Percentiles rank a stretch among this genome's conserved stretches.
phyloP scores from a whole-genome alignment of 2,329 filamentous ascomycete genomes.

The Lachnellula occidentalis region DNA sequence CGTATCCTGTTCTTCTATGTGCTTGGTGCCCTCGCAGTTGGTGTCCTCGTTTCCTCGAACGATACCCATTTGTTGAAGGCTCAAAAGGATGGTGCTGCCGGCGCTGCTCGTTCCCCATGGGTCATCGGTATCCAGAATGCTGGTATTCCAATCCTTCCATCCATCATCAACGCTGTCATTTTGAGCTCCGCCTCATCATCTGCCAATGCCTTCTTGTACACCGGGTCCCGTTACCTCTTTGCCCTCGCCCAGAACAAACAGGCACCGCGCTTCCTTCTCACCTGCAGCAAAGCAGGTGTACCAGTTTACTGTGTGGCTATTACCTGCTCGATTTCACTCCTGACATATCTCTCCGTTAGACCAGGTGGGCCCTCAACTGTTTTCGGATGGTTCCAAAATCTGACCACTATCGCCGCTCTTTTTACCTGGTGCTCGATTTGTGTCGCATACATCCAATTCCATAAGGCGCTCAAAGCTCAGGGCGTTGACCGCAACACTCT shows the following conservation, averaged over 20 bases:
- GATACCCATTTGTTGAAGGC: conserved; percentile 17
- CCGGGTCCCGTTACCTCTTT: conserved; percentile 24
- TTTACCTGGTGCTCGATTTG: conserved; percentile 68
- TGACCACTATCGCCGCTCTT: conserved; percentile 68
- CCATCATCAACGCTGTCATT: conserved; percentile 71
- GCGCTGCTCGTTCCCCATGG: conserved; percentile 54
- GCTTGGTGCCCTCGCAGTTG: conserved; percentile 45
- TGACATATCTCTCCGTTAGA: conserved; percentile 65
- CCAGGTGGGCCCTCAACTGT: conserved; percentile 43
- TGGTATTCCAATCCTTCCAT: conserved; percentile 61
- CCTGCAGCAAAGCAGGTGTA: conserved; percentile 58
- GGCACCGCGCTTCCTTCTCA: conserved; percentile 53
- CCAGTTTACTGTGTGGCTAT: conserved; percentile 63
- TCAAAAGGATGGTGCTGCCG: conserved; percentile 35
- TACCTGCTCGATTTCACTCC: conserved; percentile 61
- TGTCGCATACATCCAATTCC: conserved; percentile 66
- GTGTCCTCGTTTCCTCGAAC: conserved; percentile 36
- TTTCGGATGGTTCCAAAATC: conserved; percentile 40
- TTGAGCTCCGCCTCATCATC: conserved; percentile 66
- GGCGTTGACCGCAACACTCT: conserved; percentile 61
- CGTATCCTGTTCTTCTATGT: conserved; percentile 59
- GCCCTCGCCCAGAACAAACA: conserved; percentile 56
- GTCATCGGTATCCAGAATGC: conserved; percentile 68
- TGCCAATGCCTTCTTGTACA: conserved; percentile 33
- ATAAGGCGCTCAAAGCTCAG: conserved; percentile 63